Evolutionary conservation across 1,284 basidiomycete genomes (phyloP), one percentile per base, ranked within the genome.

Genomic region (Fomes fomentarius): DNA sequence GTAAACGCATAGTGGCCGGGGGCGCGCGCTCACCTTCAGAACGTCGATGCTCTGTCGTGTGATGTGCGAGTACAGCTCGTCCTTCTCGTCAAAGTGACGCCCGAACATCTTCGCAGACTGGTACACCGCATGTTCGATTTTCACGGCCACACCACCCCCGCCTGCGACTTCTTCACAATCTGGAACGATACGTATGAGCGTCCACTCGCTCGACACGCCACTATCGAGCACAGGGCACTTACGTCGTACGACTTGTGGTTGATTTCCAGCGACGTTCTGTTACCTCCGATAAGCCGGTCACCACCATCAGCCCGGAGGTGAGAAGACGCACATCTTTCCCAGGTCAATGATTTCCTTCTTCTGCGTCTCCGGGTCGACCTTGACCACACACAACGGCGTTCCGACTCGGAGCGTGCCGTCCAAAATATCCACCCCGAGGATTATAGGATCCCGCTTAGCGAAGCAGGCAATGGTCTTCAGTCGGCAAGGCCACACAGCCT

Each of bases 91-190:
- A 70, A 99, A 97, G 72, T 94, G 93, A 54, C 91, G 84, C 7
- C 94, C 94, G 67, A 91, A 97, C 83, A 94, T 92, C 76, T 96
- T 96, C 14, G 95, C 88, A 34, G 92, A 91, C 74, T 98, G 93
- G 74, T 99, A 96, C 4, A 95, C 89, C 1, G 95, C 95, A 69
- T 97, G 92, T 72, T 99, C 97, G 61, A 99, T 98, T 81, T 98
- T 98, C 69, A 99, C 93, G 0, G 97, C 97, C 17, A 98, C 96
- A 72, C 96, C 96, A 56, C 84, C 96, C 95, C 96, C 24, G 93
- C 89, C 71, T 98, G 94, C 15, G 87, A 82, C 74, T 93, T 94
- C 77, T 96, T 97, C 63, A 99, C 85, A 24, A 96, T 79, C 80
- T 95, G 70, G 30, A 28, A n/a, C 19, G 8, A n/a, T 12, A 5